phyloP scores from a whole-genome alignment of 805 yeast species.

The Kodamaea kakaduensis region DNA sequence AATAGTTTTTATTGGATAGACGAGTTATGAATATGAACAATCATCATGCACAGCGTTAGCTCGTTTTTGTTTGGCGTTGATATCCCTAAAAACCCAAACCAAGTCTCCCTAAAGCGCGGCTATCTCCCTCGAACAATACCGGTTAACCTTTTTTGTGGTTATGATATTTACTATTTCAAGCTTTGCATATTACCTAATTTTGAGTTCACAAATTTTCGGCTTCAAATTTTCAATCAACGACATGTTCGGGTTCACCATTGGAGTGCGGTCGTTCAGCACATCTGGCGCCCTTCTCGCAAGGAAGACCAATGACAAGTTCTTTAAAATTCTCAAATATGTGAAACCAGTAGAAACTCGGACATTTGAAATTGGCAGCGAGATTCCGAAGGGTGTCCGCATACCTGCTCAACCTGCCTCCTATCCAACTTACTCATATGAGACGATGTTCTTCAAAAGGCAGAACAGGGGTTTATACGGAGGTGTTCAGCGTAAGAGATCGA shows the following conservation, averaged over 20 bases:
- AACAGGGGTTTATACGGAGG: conserved; percentile 92
- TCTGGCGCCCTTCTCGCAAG: conserved; percentile 9
- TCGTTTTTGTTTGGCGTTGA: no score
- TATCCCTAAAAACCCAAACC: no score
- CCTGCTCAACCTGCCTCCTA: conserved; percentile 20
- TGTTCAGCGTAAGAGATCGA: conserved; percentile 69
- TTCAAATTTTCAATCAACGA: conserved; percentile 2
- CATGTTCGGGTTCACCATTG: conserved; percentile 4
- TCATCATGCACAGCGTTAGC: no score
- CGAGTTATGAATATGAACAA: no score
- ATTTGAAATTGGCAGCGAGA: conserved; percentile 36
- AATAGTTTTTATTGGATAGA: no score
- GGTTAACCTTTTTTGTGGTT: no score
- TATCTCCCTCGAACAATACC: no score
- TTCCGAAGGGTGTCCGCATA: conserved; percentile 23
- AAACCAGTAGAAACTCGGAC: conserved; percentile 33
- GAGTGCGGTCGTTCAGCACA: conserved; percentile 9
- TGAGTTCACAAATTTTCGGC: no score
- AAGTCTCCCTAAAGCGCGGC: no score
- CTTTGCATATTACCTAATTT: no score
- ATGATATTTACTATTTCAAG: no score
- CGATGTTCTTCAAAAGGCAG: conserved; percentile 74
- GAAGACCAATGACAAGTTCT: conserved; percentile 29
- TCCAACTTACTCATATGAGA: conserved; percentile 57
- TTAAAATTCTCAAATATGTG: conserved; percentile 37